Base-by-base conservation (phyloP, 176 grass and related monocot species). In the Oryza punctata region DNA sequence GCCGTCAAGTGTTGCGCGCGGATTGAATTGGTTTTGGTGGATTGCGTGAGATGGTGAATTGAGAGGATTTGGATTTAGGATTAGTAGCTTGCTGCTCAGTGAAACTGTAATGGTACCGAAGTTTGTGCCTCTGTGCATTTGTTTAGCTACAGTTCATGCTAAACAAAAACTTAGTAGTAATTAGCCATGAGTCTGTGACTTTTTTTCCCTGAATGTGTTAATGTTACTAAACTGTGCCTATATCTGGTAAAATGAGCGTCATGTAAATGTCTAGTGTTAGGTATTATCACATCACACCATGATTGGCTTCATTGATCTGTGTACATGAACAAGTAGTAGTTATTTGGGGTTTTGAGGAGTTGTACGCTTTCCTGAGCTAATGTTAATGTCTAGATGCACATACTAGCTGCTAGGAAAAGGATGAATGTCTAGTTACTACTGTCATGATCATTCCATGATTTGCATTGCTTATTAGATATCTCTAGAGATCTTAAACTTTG, bases 111-210 rank as follows among this genome's bases (percentile, higher is more conserved):
- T n/a, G 69, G 21, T 29, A 27, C 6, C 28, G 30, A 15, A 66
- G 9, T 73, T 49, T 41, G 59, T 86, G 54, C 41, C 23, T 25
- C 33, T 30, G 52, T 71, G 41, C 37, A 71, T 76, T 76, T 76
- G n/a, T 65, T 18, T 85, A 70, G 77, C 41, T 80, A 69, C 26
- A 85, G 8, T 54, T 9, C 25, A 54, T 3, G 6, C 41, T 57
- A 11, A 66, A 54, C 10, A 35, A 35, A 13, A 8, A 57, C 6
- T 68, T 63, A n/a, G 68, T 63, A n/a, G 68, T 84, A 49, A 85
- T 21, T 19, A 40, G 35, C 27, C 11, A 13, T 50, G 52, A 21
- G 52, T 6, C 16, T 75, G 65, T 16, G 27, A 11, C 24, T 67
- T 49, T 41, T 67, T 16, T 4, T 6, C 7, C 12, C 4, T 2